Evolutionary conservation across 2,329 filamentous ascomycete genomes (phyloP), one percentile per base, ranked within the genome.

Genomic region (Phaeophleospora eucalypticola): DNA sequence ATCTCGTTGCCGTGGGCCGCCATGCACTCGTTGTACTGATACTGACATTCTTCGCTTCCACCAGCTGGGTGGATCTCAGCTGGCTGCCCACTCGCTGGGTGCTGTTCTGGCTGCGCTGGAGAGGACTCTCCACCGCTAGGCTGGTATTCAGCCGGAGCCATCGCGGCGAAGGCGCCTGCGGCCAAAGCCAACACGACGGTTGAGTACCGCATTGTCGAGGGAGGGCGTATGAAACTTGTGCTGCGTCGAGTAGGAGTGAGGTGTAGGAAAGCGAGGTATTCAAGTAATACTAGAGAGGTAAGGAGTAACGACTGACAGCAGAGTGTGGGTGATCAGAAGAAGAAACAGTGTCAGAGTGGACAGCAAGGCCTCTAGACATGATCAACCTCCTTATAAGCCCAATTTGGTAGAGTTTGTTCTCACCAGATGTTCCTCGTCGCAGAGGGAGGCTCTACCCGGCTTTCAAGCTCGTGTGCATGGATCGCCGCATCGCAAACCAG

Each of bases 371-470:
- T n/a, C 24, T 7, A 29, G 24, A 29, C 24, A 29, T 29, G 24
- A 29, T 29, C 34, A 19, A 37, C 36, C n/a, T 37, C 36, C 36
- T 37, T 37, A 37, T 37, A 37, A 37, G 36, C 9, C 9, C 16
- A 16, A 37, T 37, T 17, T 37, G 8, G 16, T 37, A 37, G 16
- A 37, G 15, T 37, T 37, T 12, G 17, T 37, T 19, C 36, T 16
- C 12, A 17, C 36, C 15, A 18, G n/a, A 6, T 19, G 4, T 19
- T 19, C 36, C 36, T 37, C 36, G 36, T 19, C 36, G 16, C 15
- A 17, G 9, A 12, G 12, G 24, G 12, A 29, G 24, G 24, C 6
- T 29, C 12, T 6, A 29, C 24, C 24, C 12, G 24, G 24, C 24
- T 29, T 29, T 7, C 24, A 29, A 12, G 24, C 24, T 29, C 24